Conservation (phyloP, 495 filamentous ascomycete genomes). For the Aspergillus nanangensis region DNA sequence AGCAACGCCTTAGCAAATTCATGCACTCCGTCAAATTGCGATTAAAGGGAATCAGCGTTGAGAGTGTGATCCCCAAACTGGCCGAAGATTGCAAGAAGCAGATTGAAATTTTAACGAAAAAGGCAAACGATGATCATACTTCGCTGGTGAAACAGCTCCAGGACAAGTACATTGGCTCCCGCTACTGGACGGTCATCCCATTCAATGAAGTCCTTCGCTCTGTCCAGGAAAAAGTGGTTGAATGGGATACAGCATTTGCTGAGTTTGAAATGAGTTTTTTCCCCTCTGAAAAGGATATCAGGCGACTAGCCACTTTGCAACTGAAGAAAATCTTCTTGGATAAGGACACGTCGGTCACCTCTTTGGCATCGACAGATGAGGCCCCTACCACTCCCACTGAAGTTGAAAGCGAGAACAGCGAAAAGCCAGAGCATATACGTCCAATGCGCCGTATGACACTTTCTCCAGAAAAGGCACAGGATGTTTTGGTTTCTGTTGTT, state of each 20-base stretch:
- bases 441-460: constrained; percentile 46
- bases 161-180: constrained; percentile 84
- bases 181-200: constrained; percentile 94
- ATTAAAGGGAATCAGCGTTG: constrained; percentile 80
- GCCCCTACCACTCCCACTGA: constrained; percentile 35
- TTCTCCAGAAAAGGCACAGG: constrained; percentile 63
- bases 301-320: constrained; percentile 83
- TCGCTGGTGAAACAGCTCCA: constrained; percentile 72
- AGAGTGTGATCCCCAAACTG: constrained; percentile 85
- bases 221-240: constrained; percentile 87
- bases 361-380: constrained; percentile 61
- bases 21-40: constrained; percentile 79
- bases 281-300: constrained; percentile 95
- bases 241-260: constrained; percentile 87
- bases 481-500: constrained; percentile 65
- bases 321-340: constrained; percentile 94
- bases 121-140: constrained; percentile 74
- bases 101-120: constrained; percentile 68
- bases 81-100: constrained; percentile 74
- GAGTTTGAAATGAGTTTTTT: constrained; percentile 93
- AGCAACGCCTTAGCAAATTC: constrained; percentile 78
- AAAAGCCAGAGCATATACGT: constrained; percentile 27
- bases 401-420: constrained; percentile 43
- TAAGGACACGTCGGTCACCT: constrained; percentile 67
- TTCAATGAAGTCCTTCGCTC: constrained; percentile 81